These are phyloP conservation scores for Annona cherimola DNA, from an alignment of 164 flowering plant genomes.

Conservation along the genomic window DNA sequence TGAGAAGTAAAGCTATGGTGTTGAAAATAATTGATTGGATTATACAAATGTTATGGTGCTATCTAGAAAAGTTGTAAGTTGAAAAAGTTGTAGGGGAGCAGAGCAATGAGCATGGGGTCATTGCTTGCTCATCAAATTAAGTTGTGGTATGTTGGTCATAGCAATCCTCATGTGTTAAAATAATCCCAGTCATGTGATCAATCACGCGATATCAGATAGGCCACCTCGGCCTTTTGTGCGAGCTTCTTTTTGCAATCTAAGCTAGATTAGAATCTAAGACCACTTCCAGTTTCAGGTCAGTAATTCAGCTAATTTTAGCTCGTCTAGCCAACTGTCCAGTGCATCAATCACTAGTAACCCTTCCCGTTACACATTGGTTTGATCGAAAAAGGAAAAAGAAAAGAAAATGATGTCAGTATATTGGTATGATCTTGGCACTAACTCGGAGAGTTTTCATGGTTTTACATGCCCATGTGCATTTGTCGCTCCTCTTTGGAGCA, in stretches of 20 bases:
- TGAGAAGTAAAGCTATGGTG: too few species aligned
- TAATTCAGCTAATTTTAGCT: slow-evolving; percentile 19
- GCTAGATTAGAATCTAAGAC: slow-evolving; percentile 10
- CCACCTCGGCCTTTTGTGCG: slow-evolving; percentile 6
- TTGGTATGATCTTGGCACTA: too few species aligned
- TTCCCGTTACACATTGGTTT: too few species aligned
- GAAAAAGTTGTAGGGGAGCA: background rate
- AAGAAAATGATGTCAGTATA: too few species aligned
- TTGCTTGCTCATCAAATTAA: slow-evolving; percentile 10
- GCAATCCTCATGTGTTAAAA: background rate
- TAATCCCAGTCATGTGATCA: slow-evolving; percentile 31
- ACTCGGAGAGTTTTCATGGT: too few species aligned
- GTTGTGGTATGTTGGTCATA: slow-evolving; percentile 41
- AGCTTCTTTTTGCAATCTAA: background rate
- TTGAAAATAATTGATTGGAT: background rate
- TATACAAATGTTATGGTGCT: background rate
- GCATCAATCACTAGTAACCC: background rate
- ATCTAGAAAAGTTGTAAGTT: background rate
- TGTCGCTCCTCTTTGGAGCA: too few species aligned
- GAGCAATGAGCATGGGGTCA: background rate
- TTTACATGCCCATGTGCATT: too few species aligned
- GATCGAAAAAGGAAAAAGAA: too few species aligned
- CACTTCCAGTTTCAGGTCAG: background rate
- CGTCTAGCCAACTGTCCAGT: slow-evolving; percentile 21
- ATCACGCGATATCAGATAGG: slow-evolving; percentile 32